Conservation (phyloP, 768 basidiomycete species). For the Boletus sp. region DNA sequence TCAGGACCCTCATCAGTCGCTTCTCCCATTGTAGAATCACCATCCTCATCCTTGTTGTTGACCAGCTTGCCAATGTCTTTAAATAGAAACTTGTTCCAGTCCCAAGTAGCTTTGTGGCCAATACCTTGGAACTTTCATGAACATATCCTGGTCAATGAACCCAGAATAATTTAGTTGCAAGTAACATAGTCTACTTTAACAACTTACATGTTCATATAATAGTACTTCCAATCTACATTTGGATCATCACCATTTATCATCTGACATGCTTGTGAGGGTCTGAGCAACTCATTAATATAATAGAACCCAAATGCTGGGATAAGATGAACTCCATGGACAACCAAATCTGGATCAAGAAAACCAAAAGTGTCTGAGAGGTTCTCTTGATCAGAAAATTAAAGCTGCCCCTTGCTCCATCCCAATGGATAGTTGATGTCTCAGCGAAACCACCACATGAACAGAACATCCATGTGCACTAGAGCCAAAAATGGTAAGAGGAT, state of each 20-base stretch:
- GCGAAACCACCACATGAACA: constrained; percentile 30
- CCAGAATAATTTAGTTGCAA: not conserved
- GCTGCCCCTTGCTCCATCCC: constrained; percentile 26
- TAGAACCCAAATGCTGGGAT: constrained; percentile 23
- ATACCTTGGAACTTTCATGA: not conserved
- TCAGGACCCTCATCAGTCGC: no score
- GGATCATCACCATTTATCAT: not conserved
- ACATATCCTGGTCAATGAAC: not conserved
- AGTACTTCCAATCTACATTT: constrained; percentile 29
- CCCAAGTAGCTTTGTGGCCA: not conserved
- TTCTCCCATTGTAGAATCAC: not conserved
- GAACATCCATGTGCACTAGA: constrained; percentile 19
- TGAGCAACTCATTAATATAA: constrained; percentile 7
- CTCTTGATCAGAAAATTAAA: constrained; percentile 24
- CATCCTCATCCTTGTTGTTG: not conserved
- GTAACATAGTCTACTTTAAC: constrained; percentile 2
- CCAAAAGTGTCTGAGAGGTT: constrained; percentile 10
- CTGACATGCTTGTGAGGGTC: not conserved
- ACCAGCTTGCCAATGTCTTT: not conserved
- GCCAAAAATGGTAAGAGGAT: not conserved
- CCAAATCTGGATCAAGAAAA: constrained; percentile 12
- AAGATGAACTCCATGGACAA: constrained; percentile 12
- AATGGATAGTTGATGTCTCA: constrained; percentile 15
- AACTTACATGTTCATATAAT: constrained; percentile 36
- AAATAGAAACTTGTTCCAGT: not conserved